phyloP scores from a whole-genome alignment of 768 basidiomycete species.

The Sporobolomyces phaffii region DNA sequence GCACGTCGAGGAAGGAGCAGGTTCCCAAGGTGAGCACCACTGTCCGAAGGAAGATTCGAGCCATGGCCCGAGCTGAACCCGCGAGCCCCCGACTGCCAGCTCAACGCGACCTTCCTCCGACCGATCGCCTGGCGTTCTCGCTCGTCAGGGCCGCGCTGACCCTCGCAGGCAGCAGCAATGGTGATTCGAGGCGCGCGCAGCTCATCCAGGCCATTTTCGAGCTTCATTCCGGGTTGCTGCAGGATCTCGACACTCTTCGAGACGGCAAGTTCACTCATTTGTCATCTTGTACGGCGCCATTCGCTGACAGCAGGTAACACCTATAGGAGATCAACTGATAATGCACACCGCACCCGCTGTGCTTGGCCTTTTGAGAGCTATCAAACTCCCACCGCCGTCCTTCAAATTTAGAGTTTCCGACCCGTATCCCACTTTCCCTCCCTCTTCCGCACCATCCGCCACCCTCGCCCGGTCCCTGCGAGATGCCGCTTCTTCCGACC shows the following conservation, averaged over 20 bases:
- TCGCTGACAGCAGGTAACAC: no score
- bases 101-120: neutral
- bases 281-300: neutral
- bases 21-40: slow-evolving; percentile 25
- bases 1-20: slow-evolving; percentile 25
- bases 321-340: slow-evolving; percentile 69
- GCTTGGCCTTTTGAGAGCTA: slow-evolving; percentile 77
- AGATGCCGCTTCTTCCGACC: no score
- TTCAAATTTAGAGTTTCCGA: neutral
- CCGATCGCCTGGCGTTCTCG: slow-evolving; percentile 57
- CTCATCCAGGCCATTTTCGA: neutral
- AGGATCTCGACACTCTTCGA: slow-evolving; percentile 1
- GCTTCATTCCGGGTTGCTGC: neutral
- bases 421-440: slow-evolving; percentile 9
- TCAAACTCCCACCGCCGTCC: neutral
- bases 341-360: slow-evolving; percentile 72
- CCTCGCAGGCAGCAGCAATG: slow-evolving; percentile 58
- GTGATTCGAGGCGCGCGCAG: neutral
- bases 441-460: neutral
- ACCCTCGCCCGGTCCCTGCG: neutral
- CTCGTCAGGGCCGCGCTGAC: slow-evolving; percentile 69
- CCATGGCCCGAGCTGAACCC: neutral
- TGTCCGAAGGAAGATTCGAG: no score
- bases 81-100: neutral
- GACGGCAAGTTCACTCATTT: neutral